Evolutionary conservation across 768 basidiomycete genomes (phyloP).

Genomic region (Cystofilobasidium capitatum): DNA sequence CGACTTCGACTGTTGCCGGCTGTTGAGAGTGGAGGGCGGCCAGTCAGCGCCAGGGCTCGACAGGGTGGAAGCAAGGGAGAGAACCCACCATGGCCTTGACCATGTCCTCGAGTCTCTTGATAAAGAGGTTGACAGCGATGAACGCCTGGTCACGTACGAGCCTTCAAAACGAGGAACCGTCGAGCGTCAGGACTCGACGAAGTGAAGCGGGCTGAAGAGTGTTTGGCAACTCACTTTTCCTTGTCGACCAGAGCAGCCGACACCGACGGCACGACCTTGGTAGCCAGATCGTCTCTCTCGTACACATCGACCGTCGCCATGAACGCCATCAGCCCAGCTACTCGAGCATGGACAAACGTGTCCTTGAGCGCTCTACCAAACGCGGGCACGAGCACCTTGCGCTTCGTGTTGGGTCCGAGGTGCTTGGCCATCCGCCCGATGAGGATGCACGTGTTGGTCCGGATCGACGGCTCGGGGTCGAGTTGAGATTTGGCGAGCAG

Average conservation of each 20-base stretch:
- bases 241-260: slow-evolving; percentile 71
- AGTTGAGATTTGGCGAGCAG: slow-evolving; percentile 84
- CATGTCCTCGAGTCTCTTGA: slow-evolving; percentile 70
- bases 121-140: slow-evolving; percentile 78
- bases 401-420: slow-evolving; percentile 76
- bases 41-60: neutral
- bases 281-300: slow-evolving; percentile 75
- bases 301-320: slow-evolving; percentile 90
- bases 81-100: slow-evolving; percentile 67
- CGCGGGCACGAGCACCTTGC: slow-evolving; percentile 93
- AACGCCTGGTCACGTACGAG: slow-evolving; percentile 92
- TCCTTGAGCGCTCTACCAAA: slow-evolving; percentile 85
- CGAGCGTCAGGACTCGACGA: neutral
- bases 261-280: slow-evolving; percentile 79
- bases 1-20: slow-evolving; percentile 50
- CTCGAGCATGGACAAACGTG: slow-evolving; percentile 79
- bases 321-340: slow-evolving; percentile 88
- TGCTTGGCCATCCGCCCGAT: slow-evolving; percentile 80
- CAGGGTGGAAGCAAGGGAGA: neutral
- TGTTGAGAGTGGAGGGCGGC: slow-evolving; percentile 31
- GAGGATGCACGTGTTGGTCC: slow-evolving; percentile 94
- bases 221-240: slow-evolving; percentile 61
- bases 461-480: slow-evolving; percentile 85
- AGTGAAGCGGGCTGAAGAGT: neutral
- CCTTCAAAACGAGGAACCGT: slow-evolving; percentile 45